Conservation (phyloP, 805 yeast genomes). For the Cyberlindnera misumaiensis region DNA sequence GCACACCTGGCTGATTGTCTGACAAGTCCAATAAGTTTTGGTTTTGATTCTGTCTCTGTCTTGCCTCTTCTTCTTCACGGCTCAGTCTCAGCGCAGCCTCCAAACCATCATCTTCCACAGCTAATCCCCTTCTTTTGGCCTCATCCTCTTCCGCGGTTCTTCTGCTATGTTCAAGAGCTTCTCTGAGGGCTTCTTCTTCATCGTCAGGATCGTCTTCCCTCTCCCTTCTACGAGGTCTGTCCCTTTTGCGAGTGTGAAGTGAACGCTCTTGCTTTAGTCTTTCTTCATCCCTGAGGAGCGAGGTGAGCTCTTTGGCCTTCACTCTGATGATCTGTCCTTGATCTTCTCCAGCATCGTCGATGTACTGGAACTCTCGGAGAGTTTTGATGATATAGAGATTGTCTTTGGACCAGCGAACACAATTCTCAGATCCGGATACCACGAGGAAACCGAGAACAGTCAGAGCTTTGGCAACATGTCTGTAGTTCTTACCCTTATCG, state of each 20-base stretch:
- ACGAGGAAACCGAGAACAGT: slow-evolving; percentile 86
- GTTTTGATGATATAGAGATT: slow-evolving; percentile 85
- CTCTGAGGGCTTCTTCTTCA: slow-evolving; percentile 69
- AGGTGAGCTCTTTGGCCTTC: slow-evolving; percentile 82
- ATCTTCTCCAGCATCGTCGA: slow-evolving; percentile 72
- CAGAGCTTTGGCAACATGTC: slow-evolving; percentile 88
- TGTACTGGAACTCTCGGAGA: slow-evolving; percentile 78
- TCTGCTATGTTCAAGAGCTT: slow-evolving; percentile 75
- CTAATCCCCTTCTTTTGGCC: slow-evolving; percentile 43
- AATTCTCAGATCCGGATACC: slow-evolving; percentile 79
- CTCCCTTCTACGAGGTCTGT: slow-evolving; percentile 29
- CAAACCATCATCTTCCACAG: slow-evolving; percentile 41
- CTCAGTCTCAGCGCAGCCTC: slow-evolving; percentile 64
- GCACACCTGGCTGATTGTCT: slow-evolving; percentile 32
- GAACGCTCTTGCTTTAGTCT: slow-evolving; percentile 66
- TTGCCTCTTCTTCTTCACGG: slow-evolving; percentile 69
- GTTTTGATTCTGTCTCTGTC: slow-evolving; percentile 34
- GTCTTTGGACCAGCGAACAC: slow-evolving; percentile 87
- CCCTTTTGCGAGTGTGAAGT: slow-evolving; percentile 31
- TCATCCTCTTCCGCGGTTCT: slow-evolving; percentile 82
- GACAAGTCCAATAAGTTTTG: slow-evolving; percentile 45
- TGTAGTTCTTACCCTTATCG: slow-evolving; percentile 96
- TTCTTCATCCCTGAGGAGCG: slow-evolving; percentile 76
- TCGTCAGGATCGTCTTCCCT: slow-evolving; percentile 30
- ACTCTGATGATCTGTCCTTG: slow-evolving; percentile 86